Conservation (phyloP, 192 early-diverging fungal species). For the Haplosporangium gracile region DNA sequence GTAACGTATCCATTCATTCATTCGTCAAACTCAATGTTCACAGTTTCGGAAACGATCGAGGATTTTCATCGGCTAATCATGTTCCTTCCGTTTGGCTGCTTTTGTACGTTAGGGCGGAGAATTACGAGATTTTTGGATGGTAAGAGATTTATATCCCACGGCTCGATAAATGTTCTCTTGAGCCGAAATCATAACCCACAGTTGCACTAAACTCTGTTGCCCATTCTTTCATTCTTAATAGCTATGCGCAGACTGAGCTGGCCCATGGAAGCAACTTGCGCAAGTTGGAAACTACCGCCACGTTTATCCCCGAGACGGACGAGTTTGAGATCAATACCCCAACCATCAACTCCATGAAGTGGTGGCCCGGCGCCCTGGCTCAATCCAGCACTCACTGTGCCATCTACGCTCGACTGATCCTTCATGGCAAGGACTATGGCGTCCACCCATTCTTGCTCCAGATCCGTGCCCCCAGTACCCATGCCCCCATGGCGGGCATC, state of each 20-base stretch:
- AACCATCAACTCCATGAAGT: constrained; percentile 82
- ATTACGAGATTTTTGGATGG: constrained; percentile 78
- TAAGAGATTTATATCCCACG: constrained; percentile 10
- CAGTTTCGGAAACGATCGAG: background rate
- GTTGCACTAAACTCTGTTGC: background rate
- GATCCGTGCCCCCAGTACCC: constrained; percentile 55
- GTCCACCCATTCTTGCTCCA: constrained; percentile 69
- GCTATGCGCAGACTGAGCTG: constrained; percentile 71
- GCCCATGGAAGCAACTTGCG: constrained; percentile 85
- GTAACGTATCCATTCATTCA: background rate
- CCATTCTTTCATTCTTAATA: constrained; percentile 6
- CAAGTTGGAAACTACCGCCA: constrained; percentile 90
- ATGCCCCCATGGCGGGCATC: constrained; percentile 49
- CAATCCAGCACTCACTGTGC: constrained; percentile 80
- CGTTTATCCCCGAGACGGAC: constrained; percentile 79
- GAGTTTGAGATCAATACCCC: constrained; percentile 86
- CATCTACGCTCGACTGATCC: constrained; percentile 84
- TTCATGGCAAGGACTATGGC: constrained; percentile 76
- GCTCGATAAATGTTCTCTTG: background rate
- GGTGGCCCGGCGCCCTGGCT: constrained; percentile 92
- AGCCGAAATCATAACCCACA: background rate
- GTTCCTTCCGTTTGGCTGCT: background rate
- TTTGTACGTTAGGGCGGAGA: constrained; percentile 48
- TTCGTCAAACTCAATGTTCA: background rate
- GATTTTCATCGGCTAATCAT: background rate